Evolutionary conservation across 2,329 filamentous ascomycete genomes (phyloP).

Genomic region (Hypocreales sp.): DNA sequence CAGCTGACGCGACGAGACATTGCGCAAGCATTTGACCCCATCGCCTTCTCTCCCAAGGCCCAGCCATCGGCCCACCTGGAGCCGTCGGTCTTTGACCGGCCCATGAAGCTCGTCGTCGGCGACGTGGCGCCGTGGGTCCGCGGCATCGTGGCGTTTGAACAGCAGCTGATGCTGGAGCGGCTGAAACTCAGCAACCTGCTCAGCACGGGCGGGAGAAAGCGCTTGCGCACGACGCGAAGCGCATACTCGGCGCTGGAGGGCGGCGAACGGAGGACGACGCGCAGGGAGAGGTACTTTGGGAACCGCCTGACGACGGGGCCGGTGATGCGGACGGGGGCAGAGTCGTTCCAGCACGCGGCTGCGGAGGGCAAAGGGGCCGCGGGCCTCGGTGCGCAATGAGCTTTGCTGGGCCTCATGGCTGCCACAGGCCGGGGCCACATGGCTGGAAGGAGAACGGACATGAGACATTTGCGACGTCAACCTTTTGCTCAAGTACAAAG

Average conservation of each 20-base stretch:
- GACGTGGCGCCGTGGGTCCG: conserved; percentile 90
- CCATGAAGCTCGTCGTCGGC: conserved; percentile 45
- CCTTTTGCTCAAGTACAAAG: too few species aligned
- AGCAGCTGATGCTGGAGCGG: conserved; percentile 52
- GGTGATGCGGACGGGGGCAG: conserved; percentile 49
- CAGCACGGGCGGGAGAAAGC: conserved; percentile 38
- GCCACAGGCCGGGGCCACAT: too few species aligned
- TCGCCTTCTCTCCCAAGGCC: conserved; percentile 34
- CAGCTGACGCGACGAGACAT: conserved; percentile 34
- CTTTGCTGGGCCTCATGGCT: too few species aligned
- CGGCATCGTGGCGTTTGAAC: conserved; percentile 64
- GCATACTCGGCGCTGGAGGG: conserved; percentile 67
- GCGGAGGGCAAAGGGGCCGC: too few species aligned
- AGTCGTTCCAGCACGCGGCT: conserved; percentile 10
- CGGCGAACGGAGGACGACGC: conserved; percentile 47
- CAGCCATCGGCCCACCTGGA: conserved; percentile 29
- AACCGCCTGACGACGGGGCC: conserved; percentile 40
- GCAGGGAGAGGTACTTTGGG: conserved; percentile 59
- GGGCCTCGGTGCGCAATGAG: too few species aligned
- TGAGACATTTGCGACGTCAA: too few species aligned
- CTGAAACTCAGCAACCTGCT: conserved; percentile 45
- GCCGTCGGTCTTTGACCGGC: conserved; percentile 64
- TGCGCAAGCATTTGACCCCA: conserved; percentile 43
- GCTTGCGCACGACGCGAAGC: conserved; percentile 55
- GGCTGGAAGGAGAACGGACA: too few species aligned